Evolutionary conservation across 176 grass and related monocot genomes (phyloP).

Genomic region (Musa beccarii): DNA sequence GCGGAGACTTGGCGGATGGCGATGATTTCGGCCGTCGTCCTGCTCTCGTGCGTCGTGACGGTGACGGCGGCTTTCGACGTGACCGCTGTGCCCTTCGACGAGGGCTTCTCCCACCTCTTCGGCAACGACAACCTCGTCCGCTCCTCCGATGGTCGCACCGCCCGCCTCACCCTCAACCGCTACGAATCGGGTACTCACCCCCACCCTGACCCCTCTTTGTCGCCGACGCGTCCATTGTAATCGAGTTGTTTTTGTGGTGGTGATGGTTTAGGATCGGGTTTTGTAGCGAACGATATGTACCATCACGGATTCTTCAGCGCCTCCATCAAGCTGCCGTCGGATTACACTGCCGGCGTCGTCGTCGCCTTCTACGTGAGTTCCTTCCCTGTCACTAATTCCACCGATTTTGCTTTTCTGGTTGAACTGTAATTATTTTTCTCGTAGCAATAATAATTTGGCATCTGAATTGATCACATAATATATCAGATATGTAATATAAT

Average conservation of each 20-base stretch:
- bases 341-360: conserved; percentile 72
- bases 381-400: no score
- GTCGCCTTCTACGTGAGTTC: conserved; percentile 66
- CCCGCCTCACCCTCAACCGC: conserved; percentile 52
- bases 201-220: neutral
- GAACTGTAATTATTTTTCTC: no score
- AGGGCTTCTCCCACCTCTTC: conserved; percentile 53
- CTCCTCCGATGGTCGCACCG: conserved; percentile 33
- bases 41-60: neutral
- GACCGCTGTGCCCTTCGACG: conserved; percentile 38
- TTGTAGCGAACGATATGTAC: conserved; percentile 56
- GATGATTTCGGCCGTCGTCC: neutral
- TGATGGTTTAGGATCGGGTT: conserved; percentile 58
- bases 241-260: neutral
- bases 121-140: conserved; percentile 56
- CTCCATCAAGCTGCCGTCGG: conserved; percentile 65
- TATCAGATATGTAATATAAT: no score
- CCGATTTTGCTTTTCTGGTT: no score
- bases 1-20: neutral
- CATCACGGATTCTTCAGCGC: conserved; percentile 76
- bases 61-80: conserved; percentile 23
- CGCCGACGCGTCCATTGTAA: no score
- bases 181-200: conserved; percentile 51
- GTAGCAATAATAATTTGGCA: no score
- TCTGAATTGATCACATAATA: no score